These are phyloP conservation scores for Jamesozyma rosinii DNA, from an alignment of 805 yeast genomes.

Conservation along the genomic window DNA sequence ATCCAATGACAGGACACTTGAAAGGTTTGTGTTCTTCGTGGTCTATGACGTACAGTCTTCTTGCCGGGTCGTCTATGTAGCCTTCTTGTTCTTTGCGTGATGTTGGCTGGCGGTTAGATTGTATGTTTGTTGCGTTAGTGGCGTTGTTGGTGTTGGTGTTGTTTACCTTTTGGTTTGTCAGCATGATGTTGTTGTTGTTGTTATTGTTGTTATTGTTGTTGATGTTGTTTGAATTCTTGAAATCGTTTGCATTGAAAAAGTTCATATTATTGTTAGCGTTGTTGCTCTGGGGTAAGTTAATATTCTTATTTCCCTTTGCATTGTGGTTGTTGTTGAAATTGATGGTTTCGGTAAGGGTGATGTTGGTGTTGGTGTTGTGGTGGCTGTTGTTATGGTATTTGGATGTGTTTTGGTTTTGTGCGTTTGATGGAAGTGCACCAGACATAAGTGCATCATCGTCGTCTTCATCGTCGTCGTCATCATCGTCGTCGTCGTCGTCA, in stretches of 20 bases:
- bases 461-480: constrained; percentile 24
- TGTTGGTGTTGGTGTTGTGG: neutral
- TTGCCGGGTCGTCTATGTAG: constrained; percentile 94
- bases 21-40: constrained; percentile 88
- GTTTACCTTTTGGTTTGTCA: neutral
- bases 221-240: neutral
- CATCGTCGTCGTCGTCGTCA: constrained; percentile 20
- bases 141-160: neutral
- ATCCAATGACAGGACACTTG: constrained; percentile 95
- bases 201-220: neutral
- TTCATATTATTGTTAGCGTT: neutral
- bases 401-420: neutral
- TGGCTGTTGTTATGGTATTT: constrained; percentile 1
- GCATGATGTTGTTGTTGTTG: neutral
- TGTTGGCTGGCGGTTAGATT: constrained; percentile 4
- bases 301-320: neutral
- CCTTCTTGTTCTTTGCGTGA: constrained; percentile 35
- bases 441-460: constrained; percentile 23
- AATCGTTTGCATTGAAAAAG: neutral
- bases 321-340: neutral
- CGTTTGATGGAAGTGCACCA: neutral
- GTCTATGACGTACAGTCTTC: constrained; percentile 87
- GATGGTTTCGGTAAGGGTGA: neutral
- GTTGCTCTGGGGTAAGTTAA: neutral
- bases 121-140: neutral